These are phyloP conservation scores for Lactarius hatsudake DNA, from an alignment of 768 basidiomycete species.

Conservation along the genomic window DNA sequence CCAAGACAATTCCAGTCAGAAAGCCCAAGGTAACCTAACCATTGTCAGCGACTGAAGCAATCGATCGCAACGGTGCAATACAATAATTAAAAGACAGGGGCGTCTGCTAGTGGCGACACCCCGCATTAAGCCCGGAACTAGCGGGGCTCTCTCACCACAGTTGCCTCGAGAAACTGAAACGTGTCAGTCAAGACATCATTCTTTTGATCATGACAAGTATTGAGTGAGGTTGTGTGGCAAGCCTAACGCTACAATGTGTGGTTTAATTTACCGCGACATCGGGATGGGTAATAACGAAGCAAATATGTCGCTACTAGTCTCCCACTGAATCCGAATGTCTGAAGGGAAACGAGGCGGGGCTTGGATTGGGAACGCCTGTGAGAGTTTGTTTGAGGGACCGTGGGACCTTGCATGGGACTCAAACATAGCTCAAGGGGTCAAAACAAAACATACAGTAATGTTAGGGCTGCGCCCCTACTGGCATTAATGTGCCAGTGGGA, in stretches of 20 bases:
- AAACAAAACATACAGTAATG: not conserved
- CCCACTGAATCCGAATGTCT: not conserved
- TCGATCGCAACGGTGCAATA: not conserved
- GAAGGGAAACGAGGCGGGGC: not conserved
- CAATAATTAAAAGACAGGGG: not conserved
- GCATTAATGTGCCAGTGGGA: not conserved
- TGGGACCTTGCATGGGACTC: too few species aligned
- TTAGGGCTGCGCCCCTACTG: too few species aligned
- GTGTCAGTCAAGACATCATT: too few species aligned
- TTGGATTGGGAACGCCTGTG: not conserved
- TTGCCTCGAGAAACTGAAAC: slow-evolving; percentile 10
- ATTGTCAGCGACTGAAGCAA: not conserved
- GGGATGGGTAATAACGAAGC: not conserved
- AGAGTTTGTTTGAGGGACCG: slow-evolving; percentile 13
- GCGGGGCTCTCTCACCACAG: not conserved
- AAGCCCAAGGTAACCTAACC: not conserved
- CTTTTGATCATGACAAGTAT: too few species aligned
- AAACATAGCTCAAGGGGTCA: not conserved
- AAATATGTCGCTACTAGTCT: not conserved
- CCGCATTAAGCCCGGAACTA: not conserved
- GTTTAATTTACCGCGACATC: not conserved
- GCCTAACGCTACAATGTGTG: not conserved
- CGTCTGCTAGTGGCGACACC: not conserved
- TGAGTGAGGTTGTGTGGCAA: not conserved
- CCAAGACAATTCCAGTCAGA: not conserved